Evolutionary conservation across 371 early-diverging fungal species (phyloP).

Genomic region (Mortierella sp.): DNA sequence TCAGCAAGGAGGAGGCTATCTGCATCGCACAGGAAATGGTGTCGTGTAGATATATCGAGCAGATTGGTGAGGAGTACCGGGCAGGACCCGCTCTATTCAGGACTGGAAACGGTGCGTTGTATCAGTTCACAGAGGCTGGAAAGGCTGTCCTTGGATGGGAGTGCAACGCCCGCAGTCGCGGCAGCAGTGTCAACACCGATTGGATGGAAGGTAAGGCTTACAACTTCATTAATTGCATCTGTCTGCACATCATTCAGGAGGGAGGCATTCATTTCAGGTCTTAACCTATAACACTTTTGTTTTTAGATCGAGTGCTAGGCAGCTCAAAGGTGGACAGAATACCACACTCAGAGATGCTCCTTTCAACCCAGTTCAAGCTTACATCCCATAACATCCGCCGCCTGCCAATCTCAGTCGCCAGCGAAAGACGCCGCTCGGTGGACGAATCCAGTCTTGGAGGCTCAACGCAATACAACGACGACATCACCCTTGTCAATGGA

Average conservation of each 20-base stretch:
- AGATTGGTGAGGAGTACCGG: slow-evolving; percentile 60
- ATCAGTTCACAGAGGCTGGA: slow-evolving; percentile 71
- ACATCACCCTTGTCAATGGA: slow-evolving; percentile 6
- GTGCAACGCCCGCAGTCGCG: slow-evolving; percentile 28
- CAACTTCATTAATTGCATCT: background rate
- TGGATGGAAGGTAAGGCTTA: slow-evolving; percentile 51
- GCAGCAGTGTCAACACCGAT: slow-evolving; percentile 47
- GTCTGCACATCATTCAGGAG: background rate
- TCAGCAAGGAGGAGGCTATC: slow-evolving; percentile 75
- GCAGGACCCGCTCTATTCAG: slow-evolving; percentile 57
- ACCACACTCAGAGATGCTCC: slow-evolving; percentile 29
- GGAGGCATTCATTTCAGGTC: background rate
- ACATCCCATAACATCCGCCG: slow-evolving; percentile 34
- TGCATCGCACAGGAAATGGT: slow-evolving; percentile 69
- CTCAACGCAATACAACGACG: slow-evolving; percentile 18
- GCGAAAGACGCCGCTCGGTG: slow-evolving; percentile 29
- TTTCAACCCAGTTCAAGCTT: slow-evolving; percentile 29
- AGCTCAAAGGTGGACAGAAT: slow-evolving; percentile 20
- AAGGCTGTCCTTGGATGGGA: slow-evolving; percentile 68
- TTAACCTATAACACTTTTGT: background rate
- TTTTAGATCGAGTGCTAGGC: slow-evolving; percentile 23
- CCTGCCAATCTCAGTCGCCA: slow-evolving; percentile 42
- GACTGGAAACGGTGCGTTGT: slow-evolving; percentile 64
- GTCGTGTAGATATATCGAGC: slow-evolving; percentile 68
- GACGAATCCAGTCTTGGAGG: slow-evolving; percentile 36